Conservation (phyloP, 805 yeast genomes). For the Blastobotrys terrestris region DNA sequence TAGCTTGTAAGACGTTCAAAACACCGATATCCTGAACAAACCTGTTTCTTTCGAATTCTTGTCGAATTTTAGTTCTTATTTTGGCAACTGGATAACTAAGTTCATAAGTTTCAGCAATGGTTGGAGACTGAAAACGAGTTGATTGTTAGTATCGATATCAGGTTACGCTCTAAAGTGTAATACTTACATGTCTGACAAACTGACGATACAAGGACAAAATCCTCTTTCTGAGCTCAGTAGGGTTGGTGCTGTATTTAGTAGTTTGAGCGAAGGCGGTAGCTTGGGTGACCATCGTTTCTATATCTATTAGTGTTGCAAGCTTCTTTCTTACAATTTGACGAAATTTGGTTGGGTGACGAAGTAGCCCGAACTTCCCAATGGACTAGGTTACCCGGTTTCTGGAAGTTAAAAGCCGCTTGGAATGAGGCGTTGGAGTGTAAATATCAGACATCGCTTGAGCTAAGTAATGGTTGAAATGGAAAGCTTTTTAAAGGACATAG, state of each 20-base stretch:
- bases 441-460: too few relatives aligned
- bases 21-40: constrained; percentile 61
- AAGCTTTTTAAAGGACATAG: too few relatives aligned
- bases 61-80: constrained; percentile 78
- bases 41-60: constrained; percentile 82
- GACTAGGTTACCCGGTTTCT: background rate
- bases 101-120: constrained; percentile 39
- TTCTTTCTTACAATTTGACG: background rate
- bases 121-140: constrained; percentile 23
- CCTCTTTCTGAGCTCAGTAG: constrained; percentile 55
- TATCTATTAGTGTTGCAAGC: background rate
- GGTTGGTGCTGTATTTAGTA: constrained; percentile 57
- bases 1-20: constrained; percentile 62
- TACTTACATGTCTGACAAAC: constrained; percentile 44
- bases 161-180: background rate
- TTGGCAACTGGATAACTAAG: constrained; percentile 61
- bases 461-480: too few relatives aligned
- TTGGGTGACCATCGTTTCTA: constrained; percentile 46
- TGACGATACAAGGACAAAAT: constrained; percentile 68
- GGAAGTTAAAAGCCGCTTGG: background rate
- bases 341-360: constrained; percentile 2
- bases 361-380: background rate
- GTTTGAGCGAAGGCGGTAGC: constrained; percentile 84
- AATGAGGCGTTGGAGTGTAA: too few relatives aligned
- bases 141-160: background rate